A percentile compares a stretch with the other conserved stretches of the same genome.
Evolutionary conservation across 805 yeast species (phyloP).

Genomic region (Scheffersomyces coipomensis): DNA sequence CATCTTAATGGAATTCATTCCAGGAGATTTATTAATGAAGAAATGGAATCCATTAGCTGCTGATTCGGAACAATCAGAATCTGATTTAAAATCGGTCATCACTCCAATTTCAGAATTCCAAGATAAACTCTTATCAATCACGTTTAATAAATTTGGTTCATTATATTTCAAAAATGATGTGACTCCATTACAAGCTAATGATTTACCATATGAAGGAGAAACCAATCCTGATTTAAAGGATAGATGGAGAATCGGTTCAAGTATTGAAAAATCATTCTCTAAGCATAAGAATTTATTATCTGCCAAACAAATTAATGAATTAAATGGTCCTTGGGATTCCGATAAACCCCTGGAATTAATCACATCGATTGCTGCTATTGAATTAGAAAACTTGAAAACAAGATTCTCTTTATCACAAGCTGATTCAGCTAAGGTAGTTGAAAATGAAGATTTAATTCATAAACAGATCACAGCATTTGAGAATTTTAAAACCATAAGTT

Average conservation of each 20-base stretch:
- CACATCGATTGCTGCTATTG: slow-evolving; percentile 61
- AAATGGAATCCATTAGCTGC: slow-evolving; percentile 82
- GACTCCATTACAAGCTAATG: slow-evolving; percentile 37
- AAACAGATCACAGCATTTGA: slow-evolving; percentile 61
- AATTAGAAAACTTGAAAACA: slow-evolving; percentile 57
- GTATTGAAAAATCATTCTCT: slow-evolving; percentile 75
- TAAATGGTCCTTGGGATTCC: slow-evolving; percentile 77
- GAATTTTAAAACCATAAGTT: slow-evolving; percentile 55
- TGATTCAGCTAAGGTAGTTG: slow-evolving; percentile 46
- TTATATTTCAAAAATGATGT: slow-evolving; percentile 77
- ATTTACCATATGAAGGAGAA: slow-evolving; percentile 62
- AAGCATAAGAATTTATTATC: slow-evolving; percentile 58
- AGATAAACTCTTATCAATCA: slow-evolving; percentile 49
- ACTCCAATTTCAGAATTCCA: slow-evolving; percentile 72
- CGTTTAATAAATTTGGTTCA: slow-evolving; percentile 77
- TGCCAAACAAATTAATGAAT: slow-evolving; percentile 46
- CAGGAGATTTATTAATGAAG: slow-evolving; percentile 82
- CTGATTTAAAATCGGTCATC: slow-evolving; percentile 58
- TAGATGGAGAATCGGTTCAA: slow-evolving; percentile 92
- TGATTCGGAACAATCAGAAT: slow-evolving; percentile 45
- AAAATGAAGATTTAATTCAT: slow-evolving; percentile 40
- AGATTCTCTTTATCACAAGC: slow-evolving; percentile 56
- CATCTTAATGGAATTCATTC: slow-evolving; percentile 74
- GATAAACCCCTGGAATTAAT: slow-evolving; percentile 61
- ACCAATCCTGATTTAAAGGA: slow-evolving; percentile 47